Conservation (phyloP, 1,139 yeast genomes). For the Dujonia santamariae region DNA sequence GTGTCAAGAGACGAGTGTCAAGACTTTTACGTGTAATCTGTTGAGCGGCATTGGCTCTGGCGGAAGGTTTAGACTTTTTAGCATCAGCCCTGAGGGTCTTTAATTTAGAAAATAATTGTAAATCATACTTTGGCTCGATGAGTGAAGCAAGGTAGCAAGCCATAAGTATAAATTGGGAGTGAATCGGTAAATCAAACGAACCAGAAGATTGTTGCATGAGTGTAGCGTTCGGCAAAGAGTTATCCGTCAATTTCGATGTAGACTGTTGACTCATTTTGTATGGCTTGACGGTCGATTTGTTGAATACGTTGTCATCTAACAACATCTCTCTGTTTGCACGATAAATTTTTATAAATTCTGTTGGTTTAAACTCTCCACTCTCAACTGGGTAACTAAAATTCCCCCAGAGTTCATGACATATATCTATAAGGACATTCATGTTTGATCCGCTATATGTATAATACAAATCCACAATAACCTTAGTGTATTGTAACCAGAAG, state of each 20-base stretch:
- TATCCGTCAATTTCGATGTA: background rate
- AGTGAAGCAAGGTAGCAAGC: constrained; percentile 74
- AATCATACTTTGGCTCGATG: constrained; percentile 57
- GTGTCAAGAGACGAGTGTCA: constrained; percentile 53
- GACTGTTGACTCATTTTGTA: background rate
- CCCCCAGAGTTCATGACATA: constrained; percentile 50
- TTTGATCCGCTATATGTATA: constrained; percentile 55
- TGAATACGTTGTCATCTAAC: constrained; percentile 37
- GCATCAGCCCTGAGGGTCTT: constrained; percentile 43
- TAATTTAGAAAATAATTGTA: constrained; percentile 57
- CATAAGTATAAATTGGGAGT: constrained; percentile 59
- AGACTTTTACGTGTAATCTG: constrained; percentile 44
- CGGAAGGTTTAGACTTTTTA: constrained; percentile 28
- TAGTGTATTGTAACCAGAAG: constrained; percentile 50
- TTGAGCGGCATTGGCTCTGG: too few relatives aligned
- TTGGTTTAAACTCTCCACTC: constrained; percentile 25
- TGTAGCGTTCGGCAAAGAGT: background rate
- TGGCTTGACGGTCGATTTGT: constrained; percentile 24
- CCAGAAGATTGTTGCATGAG: constrained; percentile 3
- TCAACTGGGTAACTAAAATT: constrained; percentile 42
- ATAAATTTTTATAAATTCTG: constrained; percentile 47
- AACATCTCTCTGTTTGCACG: constrained; percentile 41
- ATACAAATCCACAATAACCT: constrained; percentile 50
- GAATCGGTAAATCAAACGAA: constrained; percentile 42
- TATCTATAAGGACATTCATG: constrained; percentile 38